These are phyloP conservation scores for Pichia cabralensis DNA, from an alignment of 805 yeast species.

Conservation along the genomic window DNA sequence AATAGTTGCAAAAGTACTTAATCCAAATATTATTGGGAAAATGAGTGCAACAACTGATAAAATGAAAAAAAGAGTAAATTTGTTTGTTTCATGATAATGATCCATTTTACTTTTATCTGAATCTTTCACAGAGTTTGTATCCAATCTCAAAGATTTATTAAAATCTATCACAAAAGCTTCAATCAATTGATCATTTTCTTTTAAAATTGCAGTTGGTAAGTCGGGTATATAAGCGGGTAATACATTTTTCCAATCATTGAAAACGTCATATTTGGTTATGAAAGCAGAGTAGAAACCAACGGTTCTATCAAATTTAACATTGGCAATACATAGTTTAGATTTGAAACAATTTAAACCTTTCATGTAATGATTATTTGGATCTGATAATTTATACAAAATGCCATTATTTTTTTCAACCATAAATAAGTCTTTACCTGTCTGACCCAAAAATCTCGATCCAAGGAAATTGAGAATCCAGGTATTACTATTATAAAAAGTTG, in stretches of 20 bases:
- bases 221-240: constrained; percentile 39
- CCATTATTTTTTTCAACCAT: constrained; percentile 33
- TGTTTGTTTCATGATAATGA: background rate
- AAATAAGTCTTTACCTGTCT: constrained; percentile 70
- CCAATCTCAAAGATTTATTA: constrained; percentile 26
- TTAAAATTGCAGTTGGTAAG: constrained; percentile 30
- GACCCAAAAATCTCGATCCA: constrained; percentile 49
- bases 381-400: constrained; percentile 42
- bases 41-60: constrained; percentile 8
- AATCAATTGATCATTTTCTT: constrained; percentile 25
- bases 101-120: too few relatives aligned
- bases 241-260: constrained; percentile 40
- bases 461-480: constrained; percentile 38
- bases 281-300: constrained; percentile 82
- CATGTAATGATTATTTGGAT: constrained; percentile 38
- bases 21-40: constrained; percentile 18
- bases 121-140: too few relatives aligned
- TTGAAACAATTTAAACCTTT: constrained; percentile 50
- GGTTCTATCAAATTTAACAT: constrained; percentile 72
- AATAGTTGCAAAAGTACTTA: constrained; percentile 19
- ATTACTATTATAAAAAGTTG: constrained; percentile 34
- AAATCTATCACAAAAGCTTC: constrained; percentile 46
- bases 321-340: constrained; percentile 54
- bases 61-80: background rate
- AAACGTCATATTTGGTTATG: constrained; percentile 67